These are phyloP conservation scores for Puccinia hordei DNA, from an alignment of 1,284 basidiomycete species.

Conservation along the genomic window DNA sequence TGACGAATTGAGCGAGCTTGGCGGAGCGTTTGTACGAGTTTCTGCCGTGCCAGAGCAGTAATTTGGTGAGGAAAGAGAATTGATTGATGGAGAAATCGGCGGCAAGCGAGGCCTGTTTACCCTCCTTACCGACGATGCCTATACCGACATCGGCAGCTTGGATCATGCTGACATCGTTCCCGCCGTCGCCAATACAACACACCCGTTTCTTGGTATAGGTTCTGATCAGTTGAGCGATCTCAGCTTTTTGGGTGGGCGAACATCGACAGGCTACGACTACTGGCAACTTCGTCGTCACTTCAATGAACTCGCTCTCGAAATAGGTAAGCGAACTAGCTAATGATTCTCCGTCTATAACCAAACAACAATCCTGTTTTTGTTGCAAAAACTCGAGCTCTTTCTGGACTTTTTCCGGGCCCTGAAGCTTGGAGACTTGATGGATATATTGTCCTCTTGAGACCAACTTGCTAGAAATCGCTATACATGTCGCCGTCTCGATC, in stretches of 20 bases:
- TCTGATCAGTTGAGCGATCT: constrained; percentile 89
- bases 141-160: constrained; percentile 92
- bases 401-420: constrained; percentile 70
- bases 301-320: constrained; percentile 91
- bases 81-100: constrained; percentile 98
- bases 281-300: constrained; percentile 90
- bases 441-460: constrained; percentile 97
- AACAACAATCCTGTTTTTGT: constrained; percentile 91
- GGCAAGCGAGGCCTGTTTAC: constrained; percentile 94
- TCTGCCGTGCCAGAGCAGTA: constrained; percentile 93
- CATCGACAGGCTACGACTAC: constrained; percentile 97
- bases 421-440: constrained; percentile 86
- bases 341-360: constrained; percentile 98
- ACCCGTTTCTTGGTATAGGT: constrained; percentile 87
- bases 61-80: constrained; percentile 90
- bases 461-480: constrained; percentile 94
- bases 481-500: constrained; percentile 97
- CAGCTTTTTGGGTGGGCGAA: constrained; percentile 97
- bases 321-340: constrained; percentile 86
- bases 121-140: constrained; percentile 98
- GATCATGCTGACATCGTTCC: constrained; percentile 95
- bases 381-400: constrained; percentile 93
- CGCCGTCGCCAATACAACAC: constrained; percentile 95
- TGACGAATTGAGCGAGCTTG: constrained; percentile 97
- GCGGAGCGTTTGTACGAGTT: constrained; percentile 98